These are phyloP conservation scores for Trichoderma simmonsii DNA, from an alignment of 2,329 filamentous ascomycete genomes.

Conservation along the genomic window DNA sequence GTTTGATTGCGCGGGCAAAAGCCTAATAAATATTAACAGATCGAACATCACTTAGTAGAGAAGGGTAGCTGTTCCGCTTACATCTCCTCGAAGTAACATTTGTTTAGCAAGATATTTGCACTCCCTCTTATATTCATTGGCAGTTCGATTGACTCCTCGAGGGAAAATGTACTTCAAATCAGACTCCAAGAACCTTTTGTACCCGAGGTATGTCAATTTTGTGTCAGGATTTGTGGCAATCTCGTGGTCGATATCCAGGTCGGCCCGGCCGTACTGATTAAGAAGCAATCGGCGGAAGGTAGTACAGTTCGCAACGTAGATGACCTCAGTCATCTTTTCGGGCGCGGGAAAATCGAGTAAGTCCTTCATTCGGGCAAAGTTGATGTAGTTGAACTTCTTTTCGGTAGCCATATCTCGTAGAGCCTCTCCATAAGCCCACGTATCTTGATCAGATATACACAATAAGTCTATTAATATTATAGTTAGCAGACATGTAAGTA, in stretches of 20 bases:
- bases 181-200: slow-evolving; percentile 29
- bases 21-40: slow-evolving; percentile 22
- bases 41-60: not conserved
- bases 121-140: slow-evolving; percentile 27
- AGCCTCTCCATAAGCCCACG: slow-evolving; percentile 48
- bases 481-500: not conserved
- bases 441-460: slow-evolving; percentile 44
- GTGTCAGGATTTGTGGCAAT: slow-evolving; percentile 30
- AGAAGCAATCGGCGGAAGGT: slow-evolving; percentile 31
- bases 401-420: slow-evolving; percentile 35
- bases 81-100: slow-evolving; percentile 32
- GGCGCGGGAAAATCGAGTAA: slow-evolving; percentile 40
- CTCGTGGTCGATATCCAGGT: slow-evolving; percentile 29
- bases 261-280: not conserved
- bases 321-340: slow-evolving; percentile 41
- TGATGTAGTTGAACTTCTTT: not conserved
- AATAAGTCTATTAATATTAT: slow-evolving; percentile 39
- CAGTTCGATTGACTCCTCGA: slow-evolving; percentile 20
- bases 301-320: slow-evolving; percentile 32
- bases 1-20: slow-evolving; percentile 29
- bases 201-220: slow-evolving; percentile 31
- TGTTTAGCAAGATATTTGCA: slow-evolving; percentile 31
- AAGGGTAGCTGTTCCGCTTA: slow-evolving; percentile 17
- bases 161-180: slow-evolving; percentile 32
- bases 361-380: not conserved